phyloP scores from a whole-genome alignment of 805 yeast genomes.

The Teunomyces lycoperdinae region DNA sequence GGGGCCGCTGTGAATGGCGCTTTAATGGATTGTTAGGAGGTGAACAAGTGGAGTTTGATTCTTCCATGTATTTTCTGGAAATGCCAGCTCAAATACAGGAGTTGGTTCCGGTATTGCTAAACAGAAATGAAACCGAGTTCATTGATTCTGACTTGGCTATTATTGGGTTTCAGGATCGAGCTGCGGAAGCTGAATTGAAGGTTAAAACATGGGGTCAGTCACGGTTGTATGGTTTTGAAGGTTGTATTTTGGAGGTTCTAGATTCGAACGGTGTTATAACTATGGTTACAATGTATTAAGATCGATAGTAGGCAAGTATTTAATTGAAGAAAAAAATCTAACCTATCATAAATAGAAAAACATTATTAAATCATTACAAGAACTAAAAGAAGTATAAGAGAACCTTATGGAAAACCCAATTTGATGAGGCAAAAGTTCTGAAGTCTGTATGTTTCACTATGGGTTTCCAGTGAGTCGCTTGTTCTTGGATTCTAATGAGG shows the following conservation, averaged over 20 bases:
- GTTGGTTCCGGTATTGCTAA: conserved; percentile 34
- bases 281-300: conserved; percentile 35
- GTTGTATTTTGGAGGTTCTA: conserved; percentile 44
- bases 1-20: conserved; percentile 50
- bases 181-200: conserved; percentile 13
- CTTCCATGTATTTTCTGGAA: conserved; percentile 31
- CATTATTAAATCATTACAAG: background rate
- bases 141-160: conserved; percentile 36
- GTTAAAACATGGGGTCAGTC: conserved; percentile 43
- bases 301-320: background rate
- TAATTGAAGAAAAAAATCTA: no score
- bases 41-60: conserved; percentile 14
- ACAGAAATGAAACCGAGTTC: conserved; percentile 39
- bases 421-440: background rate
- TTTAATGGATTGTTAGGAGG: conserved; percentile 15
- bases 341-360: no score
- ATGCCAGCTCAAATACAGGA: conserved; percentile 18
- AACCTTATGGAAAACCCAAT: background rate
- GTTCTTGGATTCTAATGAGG: background rate
- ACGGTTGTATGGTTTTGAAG: conserved; percentile 35
- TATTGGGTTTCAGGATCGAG: conserved; percentile 14
- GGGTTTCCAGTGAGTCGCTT: background rate
- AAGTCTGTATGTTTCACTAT: background rate
- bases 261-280: conserved; percentile 35
- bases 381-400: background rate